phyloP scores from a whole-genome alignment of 2,329 filamentous ascomycete genomes.

The Lachnellula arida region DNA sequence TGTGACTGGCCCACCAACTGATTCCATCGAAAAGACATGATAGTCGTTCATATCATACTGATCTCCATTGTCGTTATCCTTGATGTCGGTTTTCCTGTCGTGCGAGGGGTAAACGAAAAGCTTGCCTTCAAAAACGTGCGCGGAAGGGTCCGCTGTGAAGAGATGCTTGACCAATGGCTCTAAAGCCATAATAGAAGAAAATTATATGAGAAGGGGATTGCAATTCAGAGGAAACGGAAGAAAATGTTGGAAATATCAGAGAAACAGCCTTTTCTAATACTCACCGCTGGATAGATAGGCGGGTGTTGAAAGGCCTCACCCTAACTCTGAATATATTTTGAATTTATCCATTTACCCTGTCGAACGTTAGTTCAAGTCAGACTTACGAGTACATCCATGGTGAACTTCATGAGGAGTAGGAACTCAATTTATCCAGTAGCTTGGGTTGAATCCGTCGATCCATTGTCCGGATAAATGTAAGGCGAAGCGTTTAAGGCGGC shows the following conservation, averaged over 20 bases:
- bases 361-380: not conserved
- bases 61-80: slow-evolving; percentile 79
- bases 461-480: not conserved
- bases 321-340: not conserved
- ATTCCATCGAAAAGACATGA: slow-evolving; percentile 64
- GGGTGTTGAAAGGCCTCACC: not conserved
- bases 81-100: slow-evolving; percentile 69
- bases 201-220: not conserved
- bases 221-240: not conserved
- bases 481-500: not conserved
- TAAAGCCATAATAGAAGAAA: slow-evolving; percentile 4
- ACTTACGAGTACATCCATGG: not conserved
- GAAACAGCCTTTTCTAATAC: slow-evolving; percentile 1
- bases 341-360: not conserved
- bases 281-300: not conserved
- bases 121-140: slow-evolving; percentile 71
- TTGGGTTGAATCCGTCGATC: not conserved
- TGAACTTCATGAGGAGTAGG: not conserved
- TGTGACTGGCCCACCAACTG: slow-evolving; percentile 53
- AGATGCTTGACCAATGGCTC: slow-evolving; percentile 41
- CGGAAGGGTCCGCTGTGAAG: slow-evolving; percentile 76
- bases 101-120: slow-evolving; percentile 80
- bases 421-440: not conserved
- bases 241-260: not conserved
- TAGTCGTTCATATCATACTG: slow-evolving; percentile 84